Base-by-base conservation (phyloP, 139 green algal genomes). In the Astrephomene gubernaculifera region DNA sequence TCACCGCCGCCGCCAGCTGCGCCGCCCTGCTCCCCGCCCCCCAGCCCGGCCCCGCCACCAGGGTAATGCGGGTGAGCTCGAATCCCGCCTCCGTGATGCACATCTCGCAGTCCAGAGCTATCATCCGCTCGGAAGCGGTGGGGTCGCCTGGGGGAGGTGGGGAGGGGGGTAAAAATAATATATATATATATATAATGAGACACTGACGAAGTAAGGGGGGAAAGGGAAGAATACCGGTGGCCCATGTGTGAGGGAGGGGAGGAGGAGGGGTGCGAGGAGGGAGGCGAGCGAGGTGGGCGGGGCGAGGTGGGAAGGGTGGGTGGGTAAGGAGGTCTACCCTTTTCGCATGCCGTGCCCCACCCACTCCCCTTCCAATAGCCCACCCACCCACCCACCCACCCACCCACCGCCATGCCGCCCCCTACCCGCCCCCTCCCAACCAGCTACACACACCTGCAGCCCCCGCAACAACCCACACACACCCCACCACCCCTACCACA, bases 81-180 rank as follows among this genome's bases (percentile, higher is more conserved):
- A 93, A 94, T 0, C 94, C 95, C 1, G 54, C 57, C 71, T 65
- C 86, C 2, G 93, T 97, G 36, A 94, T 86, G 81, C 93, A 96
- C 95, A 98, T 98, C 87, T 98, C 96, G 75, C 96, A 98, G 82
- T 98, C 96, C 33, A 98, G 53, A 0, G 82, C 95, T 6, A 97
- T 72, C 84, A 98, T 86, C 21, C 79, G 54, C 27, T 87, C 74
- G 27, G 35, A 61, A 39, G 39, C 60, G 19, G 41, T 33, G 38
- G 76, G 60, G 60, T 83, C 76, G 31, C 60, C 76, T 83, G 57
- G 17, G 33, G 45, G 31, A 9, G 39, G 25, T 33, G 33, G 10
- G 64, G 38, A 4, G 67, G 38, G 38, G 6, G 36, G 67, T 36
- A 5, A 27, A 35, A 54, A 24, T 25, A 39, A 25, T 4, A 74